A percentile compares a stretch with the other conserved stretches of the same genome.
Conservation (phyloP, 371 early-diverging fungal genomes). For the Dipsacomyces acuminosporus region DNA sequence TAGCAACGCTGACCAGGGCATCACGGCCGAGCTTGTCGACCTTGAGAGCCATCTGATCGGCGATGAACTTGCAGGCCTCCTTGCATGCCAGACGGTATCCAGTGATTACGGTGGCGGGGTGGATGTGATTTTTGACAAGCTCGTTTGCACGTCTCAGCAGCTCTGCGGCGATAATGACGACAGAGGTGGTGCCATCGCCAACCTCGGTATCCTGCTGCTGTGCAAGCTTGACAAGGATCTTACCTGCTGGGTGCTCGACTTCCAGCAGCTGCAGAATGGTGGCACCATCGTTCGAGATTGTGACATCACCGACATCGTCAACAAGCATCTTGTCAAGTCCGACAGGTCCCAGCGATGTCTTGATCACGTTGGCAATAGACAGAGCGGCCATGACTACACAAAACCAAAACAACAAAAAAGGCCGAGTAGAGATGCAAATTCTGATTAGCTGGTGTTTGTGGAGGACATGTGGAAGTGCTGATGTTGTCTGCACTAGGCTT, state of each 20-base stretch:
- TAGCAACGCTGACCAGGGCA: constrained; percentile 92
- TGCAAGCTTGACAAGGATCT: constrained; percentile 96
- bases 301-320: constrained; percentile 97
- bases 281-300: constrained; percentile 99
- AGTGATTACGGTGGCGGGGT: constrained; percentile 92
- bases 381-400: constrained; percentile 65
- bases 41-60: constrained; percentile 86
- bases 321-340: constrained; percentile 99
- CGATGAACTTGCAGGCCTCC: constrained; percentile 98
- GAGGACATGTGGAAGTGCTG: background rate
- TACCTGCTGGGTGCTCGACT: constrained; percentile 99
- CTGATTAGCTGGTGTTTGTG: background rate
- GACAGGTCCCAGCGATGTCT: constrained; percentile 98
- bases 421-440: background rate
- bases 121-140: constrained; percentile 93
- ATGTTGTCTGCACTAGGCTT: background rate
- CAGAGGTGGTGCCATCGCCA: constrained; percentile 99
- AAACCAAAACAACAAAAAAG: background rate
- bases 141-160: constrained; percentile 91
- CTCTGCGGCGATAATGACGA: constrained; percentile 96
- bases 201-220: constrained; percentile 99
- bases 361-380: constrained; percentile 97
- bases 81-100: constrained; percentile 93
- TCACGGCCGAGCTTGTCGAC: constrained; percentile 92
- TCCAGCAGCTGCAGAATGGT: constrained; percentile 98